Percentiles rank a stretch among this genome's conserved stretches.
phyloP scores from a whole-genome alignment of 2,329 filamentous ascomycete species.

The Peltaster fructicola region DNA sequence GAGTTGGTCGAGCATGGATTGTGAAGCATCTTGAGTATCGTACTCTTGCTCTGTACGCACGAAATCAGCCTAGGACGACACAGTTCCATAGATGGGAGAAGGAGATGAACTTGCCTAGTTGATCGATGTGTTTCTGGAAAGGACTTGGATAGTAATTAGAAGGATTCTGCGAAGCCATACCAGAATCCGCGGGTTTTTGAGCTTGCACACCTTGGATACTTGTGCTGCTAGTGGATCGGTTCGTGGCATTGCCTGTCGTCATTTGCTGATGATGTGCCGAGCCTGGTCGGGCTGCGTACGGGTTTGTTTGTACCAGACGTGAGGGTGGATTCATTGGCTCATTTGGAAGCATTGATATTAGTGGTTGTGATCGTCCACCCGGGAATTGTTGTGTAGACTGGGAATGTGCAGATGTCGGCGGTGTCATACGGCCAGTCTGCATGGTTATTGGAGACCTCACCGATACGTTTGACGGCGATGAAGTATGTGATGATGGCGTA shows the following conservation, averaged over 20 bases:
- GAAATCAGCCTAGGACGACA: conserved; percentile 52
- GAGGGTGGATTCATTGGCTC: too few relatives aligned
- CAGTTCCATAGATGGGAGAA: conserved; percentile 38
- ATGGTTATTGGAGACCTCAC: conserved; percentile 44
- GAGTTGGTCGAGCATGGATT: conserved; percentile 55
- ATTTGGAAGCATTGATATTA: too few relatives aligned
- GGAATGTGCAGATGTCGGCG: conserved; percentile 40
- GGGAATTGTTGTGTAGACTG: too few relatives aligned
- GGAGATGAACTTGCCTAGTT: conserved; percentile 67
- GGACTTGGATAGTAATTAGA: conserved; percentile 61
- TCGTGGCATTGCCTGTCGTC: too few relatives aligned
- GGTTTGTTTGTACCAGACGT: too few relatives aligned
- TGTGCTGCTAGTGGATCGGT: too few relatives aligned
- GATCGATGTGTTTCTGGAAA: conserved; percentile 87
- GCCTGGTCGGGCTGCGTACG: too few relatives aligned
- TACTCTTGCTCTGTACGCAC: conserved; percentile 84
- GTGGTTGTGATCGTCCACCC: too few relatives aligned
- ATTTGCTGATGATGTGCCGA: too few relatives aligned
- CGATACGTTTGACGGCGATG: conserved; percentile 41
- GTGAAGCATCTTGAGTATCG: conserved; percentile 43
- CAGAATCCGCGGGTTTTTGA: too few relatives aligned
- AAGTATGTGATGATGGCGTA: conserved; percentile 63
- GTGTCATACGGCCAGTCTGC: conserved; percentile 43
- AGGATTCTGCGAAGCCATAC: too few relatives aligned
- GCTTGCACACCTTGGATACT: too few relatives aligned